Conservation (phyloP, 2,329 filamentous ascomycete genomes). For the Ustulina deusta region DNA sequence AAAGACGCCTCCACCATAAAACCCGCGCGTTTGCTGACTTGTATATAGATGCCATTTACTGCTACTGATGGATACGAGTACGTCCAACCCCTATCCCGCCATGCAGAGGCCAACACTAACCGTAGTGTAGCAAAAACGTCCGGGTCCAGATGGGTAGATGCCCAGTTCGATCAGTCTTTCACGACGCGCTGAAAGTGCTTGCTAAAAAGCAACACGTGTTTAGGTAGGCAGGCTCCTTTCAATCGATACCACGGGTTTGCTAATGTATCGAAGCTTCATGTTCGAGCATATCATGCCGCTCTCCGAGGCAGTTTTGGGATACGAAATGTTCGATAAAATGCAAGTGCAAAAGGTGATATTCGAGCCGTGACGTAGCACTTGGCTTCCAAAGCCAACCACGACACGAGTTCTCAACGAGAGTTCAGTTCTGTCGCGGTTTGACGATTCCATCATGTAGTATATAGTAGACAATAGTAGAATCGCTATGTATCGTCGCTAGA, state of each 20-base stretch:
- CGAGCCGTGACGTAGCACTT: constrained; percentile 55
- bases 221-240: constrained; percentile 63
- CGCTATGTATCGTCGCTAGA: constrained; percentile 80
- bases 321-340: constrained; percentile 78
- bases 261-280: constrained; percentile 69
- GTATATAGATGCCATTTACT: constrained; percentile 71
- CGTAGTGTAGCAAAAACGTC: constrained; percentile 71
- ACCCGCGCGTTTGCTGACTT: constrained; percentile 42
- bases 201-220: constrained; percentile 75
- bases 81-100: constrained; percentile 39
- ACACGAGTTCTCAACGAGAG: background rate
- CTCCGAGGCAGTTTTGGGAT: constrained; percentile 73
- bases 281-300: constrained; percentile 80
- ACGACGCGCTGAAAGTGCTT: constrained; percentile 72
- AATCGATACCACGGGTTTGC: constrained; percentile 1
- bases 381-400: background rate
- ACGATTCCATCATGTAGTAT: constrained; percentile 88
- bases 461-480: constrained; percentile 88
- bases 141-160: constrained; percentile 81
- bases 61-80: constrained; percentile 72
- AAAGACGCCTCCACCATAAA: constrained; percentile 38
- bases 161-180: constrained; percentile 77
- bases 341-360: constrained; percentile 81
- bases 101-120: constrained; percentile 42
- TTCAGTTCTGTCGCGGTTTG: constrained; percentile 84